phyloP scores from a whole-genome alignment of 2,329 filamentous ascomycete genomes.

The Aspergillus thermomutatus region DNA sequence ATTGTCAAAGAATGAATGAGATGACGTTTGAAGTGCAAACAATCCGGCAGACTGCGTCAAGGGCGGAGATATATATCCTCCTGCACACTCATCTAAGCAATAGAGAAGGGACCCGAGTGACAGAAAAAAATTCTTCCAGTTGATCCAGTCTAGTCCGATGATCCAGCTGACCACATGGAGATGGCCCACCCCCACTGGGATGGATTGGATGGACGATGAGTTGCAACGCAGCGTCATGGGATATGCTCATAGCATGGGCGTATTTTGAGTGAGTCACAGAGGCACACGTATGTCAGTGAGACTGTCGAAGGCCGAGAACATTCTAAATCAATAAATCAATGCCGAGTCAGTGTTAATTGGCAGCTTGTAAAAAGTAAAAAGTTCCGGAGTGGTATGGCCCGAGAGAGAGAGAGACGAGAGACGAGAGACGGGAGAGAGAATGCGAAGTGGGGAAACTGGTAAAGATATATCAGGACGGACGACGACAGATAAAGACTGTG shows the following conservation, averaged over 20 bases:
- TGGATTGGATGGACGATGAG: neutral
- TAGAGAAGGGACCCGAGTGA: neutral
- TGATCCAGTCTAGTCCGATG: neutral
- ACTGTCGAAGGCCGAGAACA: neutral
- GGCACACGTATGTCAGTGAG: neutral
- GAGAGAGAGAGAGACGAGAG: too few relatives aligned
- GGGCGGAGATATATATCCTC: neutral
- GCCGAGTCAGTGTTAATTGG: neutral
- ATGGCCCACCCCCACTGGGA: neutral
- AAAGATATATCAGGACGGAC: neutral
- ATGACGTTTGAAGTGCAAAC: neutral
- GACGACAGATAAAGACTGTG: too few relatives aligned
- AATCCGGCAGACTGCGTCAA: neutral
- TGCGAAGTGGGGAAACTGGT: neutral
- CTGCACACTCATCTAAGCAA: neutral
- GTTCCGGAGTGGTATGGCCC: neutral
- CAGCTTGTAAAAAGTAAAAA: neutral
- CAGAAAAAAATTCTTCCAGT: neutral
- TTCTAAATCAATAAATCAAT: neutral
- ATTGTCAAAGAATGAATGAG: slow-evolving; percentile 1
- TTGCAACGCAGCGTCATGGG: neutral
- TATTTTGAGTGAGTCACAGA: neutral
- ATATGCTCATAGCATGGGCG: neutral
- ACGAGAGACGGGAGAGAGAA: too few relatives aligned
- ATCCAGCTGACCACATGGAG: neutral